Percentiles rank a stretch among this genome's conserved stretches.
Conservation (phyloP, 2,329 filamentous ascomycete species). For the Diaporthe citrichinensis region DNA sequence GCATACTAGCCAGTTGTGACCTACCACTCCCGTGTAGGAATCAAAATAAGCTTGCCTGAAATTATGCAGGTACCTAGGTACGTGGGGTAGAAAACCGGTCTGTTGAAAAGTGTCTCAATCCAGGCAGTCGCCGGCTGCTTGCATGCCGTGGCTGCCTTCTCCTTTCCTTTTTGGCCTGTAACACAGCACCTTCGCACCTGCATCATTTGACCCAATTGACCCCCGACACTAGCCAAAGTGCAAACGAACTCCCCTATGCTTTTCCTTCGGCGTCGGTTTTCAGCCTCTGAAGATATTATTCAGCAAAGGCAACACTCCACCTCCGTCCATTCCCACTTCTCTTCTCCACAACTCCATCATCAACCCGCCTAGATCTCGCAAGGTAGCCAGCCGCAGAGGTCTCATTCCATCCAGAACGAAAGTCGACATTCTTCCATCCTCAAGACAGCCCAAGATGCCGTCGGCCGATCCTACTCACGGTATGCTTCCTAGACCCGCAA, state of each 20-base stretch:
- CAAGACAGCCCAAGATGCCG: neutral
- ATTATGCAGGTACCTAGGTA: neutral
- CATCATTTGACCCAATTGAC: neutral
- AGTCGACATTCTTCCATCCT: neutral
- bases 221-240: neutral
- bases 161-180: neutral
- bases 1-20: neutral
- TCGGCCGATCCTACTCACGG: neutral
- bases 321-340: neutral
- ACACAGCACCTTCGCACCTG: neutral
- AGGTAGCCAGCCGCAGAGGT: neutral
- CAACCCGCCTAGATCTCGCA: neutral
- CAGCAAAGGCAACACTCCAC: neutral
- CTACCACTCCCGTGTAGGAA: neutral
- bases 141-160: neutral
- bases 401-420: neutral
- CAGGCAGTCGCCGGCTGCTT: slow-evolving; percentile 10
- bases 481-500: neutral
- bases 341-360: neutral
- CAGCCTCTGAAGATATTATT: too few relatives aligned
- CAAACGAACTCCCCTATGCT: neutral
- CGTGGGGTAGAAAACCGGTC: neutral
- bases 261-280: neutral
- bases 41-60: neutral
- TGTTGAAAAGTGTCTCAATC: neutral